Percentiles rank a stretch among this genome's conserved stretches.
phyloP scores from a whole-genome alignment of 768 basidiomycete genomes.

The Lactarius psammicola region DNA sequence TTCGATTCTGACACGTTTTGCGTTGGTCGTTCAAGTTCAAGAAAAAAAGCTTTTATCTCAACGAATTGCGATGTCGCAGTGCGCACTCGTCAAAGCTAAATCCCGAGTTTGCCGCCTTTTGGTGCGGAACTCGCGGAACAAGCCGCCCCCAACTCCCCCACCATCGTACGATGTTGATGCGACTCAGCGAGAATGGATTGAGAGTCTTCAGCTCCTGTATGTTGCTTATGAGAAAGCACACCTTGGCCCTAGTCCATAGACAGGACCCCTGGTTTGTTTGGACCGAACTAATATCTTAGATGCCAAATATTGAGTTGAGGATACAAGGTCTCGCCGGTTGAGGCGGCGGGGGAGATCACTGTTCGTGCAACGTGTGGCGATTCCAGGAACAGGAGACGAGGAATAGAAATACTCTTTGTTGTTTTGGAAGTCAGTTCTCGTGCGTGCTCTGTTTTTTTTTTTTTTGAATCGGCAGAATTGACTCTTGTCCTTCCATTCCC shows the following conservation, averaged over 20 bases:
- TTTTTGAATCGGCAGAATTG: background rate
- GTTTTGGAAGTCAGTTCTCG: conserved; percentile 9
- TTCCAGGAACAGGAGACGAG: background rate
- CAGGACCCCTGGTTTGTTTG: background rate
- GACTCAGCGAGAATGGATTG: too few species aligned
- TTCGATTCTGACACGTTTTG: background rate
- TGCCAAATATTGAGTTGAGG: conserved; percentile 10
- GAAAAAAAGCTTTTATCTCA: too few species aligned
- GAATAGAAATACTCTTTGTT: background rate
- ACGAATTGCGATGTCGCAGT: conserved; percentile 2
- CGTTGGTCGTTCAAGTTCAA: too few species aligned
- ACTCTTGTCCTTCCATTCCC: too few species aligned
- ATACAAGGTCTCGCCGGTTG: conserved; percentile 16
- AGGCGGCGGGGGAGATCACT: conserved; percentile 8
- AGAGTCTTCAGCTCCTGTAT: background rate
- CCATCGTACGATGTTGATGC: background rate
- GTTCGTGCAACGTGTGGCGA: conserved; percentile 5
- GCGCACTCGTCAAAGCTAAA: conserved; percentile 4
- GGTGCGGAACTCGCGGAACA: background rate
- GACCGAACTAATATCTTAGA: background rate
- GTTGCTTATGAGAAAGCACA: background rate
- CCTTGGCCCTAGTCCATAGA: background rate
- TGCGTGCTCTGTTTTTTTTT: background rate
- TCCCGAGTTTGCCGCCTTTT: conserved; percentile 2
- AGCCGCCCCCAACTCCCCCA: too few species aligned